These are phyloP conservation scores for Angomonas desouzai DNA, from an alignment of 208 protist species.

Conservation along the genomic window DNA sequence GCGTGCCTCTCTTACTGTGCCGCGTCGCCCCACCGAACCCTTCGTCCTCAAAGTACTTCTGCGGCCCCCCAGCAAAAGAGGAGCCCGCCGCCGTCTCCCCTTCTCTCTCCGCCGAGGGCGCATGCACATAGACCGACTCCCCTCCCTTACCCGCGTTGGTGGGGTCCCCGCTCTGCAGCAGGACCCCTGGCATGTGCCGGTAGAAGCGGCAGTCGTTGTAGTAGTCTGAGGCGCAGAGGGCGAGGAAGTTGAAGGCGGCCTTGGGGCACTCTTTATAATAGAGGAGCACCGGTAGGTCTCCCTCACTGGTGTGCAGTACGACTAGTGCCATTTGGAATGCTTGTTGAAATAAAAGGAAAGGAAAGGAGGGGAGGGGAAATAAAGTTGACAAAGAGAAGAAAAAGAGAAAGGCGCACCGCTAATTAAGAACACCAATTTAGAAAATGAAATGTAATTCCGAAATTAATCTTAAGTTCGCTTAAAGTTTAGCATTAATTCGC, in stretches of 20 bases:
- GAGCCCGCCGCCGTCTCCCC: neutral
- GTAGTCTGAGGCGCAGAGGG: conserved; percentile 90
- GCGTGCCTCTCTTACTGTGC: conserved; percentile 76
- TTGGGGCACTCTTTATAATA: conserved; percentile 70
- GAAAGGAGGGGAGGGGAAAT: neutral
- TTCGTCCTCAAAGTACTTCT: conserved; percentile 77
- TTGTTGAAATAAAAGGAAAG: conserved; percentile 6
- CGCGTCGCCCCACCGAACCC: conserved; percentile 87
- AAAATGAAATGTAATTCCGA: neutral
- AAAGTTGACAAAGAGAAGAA: conserved; percentile 8
- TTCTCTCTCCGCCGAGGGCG: neutral
- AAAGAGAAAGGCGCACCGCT: conserved; percentile 11
- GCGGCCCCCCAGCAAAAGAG: neutral
- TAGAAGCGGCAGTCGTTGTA: conserved; percentile 95
- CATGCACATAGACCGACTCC: conserved; percentile 86
- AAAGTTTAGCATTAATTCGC: neutral
- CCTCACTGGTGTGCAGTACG: conserved; percentile 61
- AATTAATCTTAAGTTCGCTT: neutral
- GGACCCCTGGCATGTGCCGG: conserved; percentile 88
- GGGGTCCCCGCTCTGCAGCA: conserved; percentile 91
- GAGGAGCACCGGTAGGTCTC: conserved; percentile 68
- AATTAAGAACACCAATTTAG: too few species aligned
- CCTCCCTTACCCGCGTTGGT: conserved; percentile 94
- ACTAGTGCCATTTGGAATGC: conserved; percentile 58
- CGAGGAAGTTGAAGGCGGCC: conserved; percentile 96